These are phyloP conservation scores for Lentinula sp. DNA, from an alignment of 768 basidiomycete genomes.

Conservation along the genomic window DNA sequence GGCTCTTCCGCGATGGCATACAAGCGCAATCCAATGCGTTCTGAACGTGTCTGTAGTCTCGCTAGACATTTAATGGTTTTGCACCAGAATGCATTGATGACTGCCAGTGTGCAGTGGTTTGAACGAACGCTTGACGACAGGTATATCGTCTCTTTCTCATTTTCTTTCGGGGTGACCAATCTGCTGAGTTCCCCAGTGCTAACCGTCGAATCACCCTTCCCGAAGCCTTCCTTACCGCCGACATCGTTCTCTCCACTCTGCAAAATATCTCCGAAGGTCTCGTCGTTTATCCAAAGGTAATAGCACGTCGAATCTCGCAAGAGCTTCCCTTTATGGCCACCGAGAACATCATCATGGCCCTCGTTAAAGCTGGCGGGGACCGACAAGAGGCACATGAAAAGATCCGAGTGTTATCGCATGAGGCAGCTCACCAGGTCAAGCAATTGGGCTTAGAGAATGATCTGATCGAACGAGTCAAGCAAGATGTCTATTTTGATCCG, in stretches of 20 bases:
- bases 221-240: constrained; percentile 94
- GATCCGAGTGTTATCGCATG: constrained; percentile 90
- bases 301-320: constrained; percentile 84
- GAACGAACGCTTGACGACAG: constrained; percentile 97
- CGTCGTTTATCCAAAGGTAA: constrained; percentile 98
- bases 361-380: constrained; percentile 93
- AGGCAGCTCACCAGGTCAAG: constrained; percentile 93
- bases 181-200: constrained; percentile 46
- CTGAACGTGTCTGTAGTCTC: constrained; percentile 93
- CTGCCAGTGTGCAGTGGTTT: constrained; percentile 94
- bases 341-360: constrained; percentile 98
- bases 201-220: constrained; percentile 96
- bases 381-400: constrained; percentile 96
- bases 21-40: constrained; percentile 99
- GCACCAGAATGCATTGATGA: constrained; percentile 96
- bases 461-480: constrained; percentile 80
- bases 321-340: constrained; percentile 99
- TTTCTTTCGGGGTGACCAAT: background rate
- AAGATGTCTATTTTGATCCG: constrained; percentile 83
- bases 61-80: constrained; percentile 94
- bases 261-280: constrained; percentile 97
- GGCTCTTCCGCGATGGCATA: constrained; percentile 98
- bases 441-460: constrained; percentile 93
- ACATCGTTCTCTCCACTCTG: constrained; percentile 91
- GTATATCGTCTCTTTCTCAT: constrained; percentile 26